Evolutionary conservation across 768 basidiomycete genomes (phyloP).

Genomic region (Sporobolomyces roseus): DNA sequence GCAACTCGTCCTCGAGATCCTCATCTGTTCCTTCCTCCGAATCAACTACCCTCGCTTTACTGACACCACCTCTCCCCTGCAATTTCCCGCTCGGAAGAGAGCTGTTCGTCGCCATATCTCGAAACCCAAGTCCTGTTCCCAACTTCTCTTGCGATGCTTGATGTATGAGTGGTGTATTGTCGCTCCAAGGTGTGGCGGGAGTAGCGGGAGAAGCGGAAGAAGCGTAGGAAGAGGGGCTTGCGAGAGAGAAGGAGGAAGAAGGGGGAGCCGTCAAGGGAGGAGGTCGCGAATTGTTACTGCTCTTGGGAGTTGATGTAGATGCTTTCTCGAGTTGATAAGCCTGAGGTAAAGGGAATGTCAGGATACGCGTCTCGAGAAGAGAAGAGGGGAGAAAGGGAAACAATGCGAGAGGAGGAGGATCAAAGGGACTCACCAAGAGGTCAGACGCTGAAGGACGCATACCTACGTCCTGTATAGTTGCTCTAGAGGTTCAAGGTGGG

Average conservation of each 20-base stretch:
- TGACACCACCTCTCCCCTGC: background rate
- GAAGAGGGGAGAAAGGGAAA: background rate
- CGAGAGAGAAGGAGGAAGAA: background rate
- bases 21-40: slow-evolving; percentile 20
- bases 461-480: background rate
- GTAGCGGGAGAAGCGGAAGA: background rate
- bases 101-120: background rate
- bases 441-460: slow-evolving; percentile 13
- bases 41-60: background rate
- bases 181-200: slow-evolving; percentile 1
- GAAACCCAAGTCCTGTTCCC: background rate
- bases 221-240: background rate
- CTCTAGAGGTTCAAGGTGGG: background rate
- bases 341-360: background rate
- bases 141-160: background rate
- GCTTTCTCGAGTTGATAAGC: slow-evolving; percentile 16
- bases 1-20: slow-evolving; percentile 25
- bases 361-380: background rate
- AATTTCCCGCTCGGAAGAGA: background rate
- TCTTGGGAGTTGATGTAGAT: background rate
- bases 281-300: background rate
- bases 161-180: too few species aligned
- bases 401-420: background rate
- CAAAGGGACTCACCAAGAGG: slow-evolving; percentile 2
- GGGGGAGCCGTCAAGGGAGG: background rate